Evolutionary conservation across 1,284 basidiomycete species (phyloP), one percentile per base, ranked within the genome.

Genomic region (Cryptococcus depauperatus): DNA sequence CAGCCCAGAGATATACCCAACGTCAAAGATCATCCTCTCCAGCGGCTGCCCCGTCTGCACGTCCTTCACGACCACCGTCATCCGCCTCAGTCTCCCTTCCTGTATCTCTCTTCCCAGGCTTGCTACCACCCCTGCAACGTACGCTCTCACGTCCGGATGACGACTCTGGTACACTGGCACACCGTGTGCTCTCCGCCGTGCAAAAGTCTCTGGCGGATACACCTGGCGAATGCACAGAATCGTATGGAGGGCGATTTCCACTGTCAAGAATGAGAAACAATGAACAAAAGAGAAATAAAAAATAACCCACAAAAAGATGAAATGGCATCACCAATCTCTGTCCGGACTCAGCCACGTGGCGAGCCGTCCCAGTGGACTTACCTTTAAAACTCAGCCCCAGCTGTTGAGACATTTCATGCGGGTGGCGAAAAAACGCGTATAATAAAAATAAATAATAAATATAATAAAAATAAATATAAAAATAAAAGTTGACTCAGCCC

Each of bases 171-270:
- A 95, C 18, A 93, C 87, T 0, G 88, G 83, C 0, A 84, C 84
- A 44, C 86, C 81, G 69, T 91, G 93, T 64, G 89, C 91, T 66
- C 84, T 84, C 40, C 86, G 77, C 39, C 88, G 79, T 21, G 84
- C 76, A 64, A 97, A 97, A 11, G 93, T 75, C 28, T 87, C 85
- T 8, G 81, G 75, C 0, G 92, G 92, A 59, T 97, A 97, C 38
- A 97, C 78, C 51, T 84, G 81, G 21, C 92, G 82, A 21, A 91
- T 80, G 61, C 87, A 93, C 1, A 97, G 77, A 49, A 97, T 86
- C 1, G 83, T 84, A 64, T 96, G 91, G 48, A 95, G 82, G 2
- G 87, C 85, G 21, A 92, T 85, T 67, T 97, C 92, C 57, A 97
- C 89, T 92, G 44, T 25, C 8, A 4, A 23, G 30, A 11, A 30